These are phyloP conservation scores for Daedaleopsis nitida DNA, from an alignment of 768 basidiomycete species.

Conservation along the genomic window DNA sequence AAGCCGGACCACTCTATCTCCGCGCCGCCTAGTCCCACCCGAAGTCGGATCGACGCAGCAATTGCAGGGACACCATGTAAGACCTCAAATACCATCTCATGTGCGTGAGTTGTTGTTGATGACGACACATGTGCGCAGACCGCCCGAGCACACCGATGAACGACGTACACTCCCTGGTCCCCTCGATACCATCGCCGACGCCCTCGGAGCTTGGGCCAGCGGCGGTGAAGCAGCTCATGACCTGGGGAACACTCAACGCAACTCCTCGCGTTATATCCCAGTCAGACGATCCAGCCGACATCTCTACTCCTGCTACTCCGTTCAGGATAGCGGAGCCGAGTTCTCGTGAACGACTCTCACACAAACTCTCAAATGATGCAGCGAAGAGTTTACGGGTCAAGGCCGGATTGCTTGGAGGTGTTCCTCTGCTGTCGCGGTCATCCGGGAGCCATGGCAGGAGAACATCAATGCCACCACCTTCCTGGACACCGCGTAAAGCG, in stretches of 20 bases:
- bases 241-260: constrained; percentile 91
- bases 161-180: constrained; percentile 73
- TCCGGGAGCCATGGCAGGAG: constrained; percentile 42
- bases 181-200: constrained; percentile 85
- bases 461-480: constrained; percentile 77
- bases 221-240: constrained; percentile 93
- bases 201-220: constrained; percentile 77
- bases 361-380: constrained; percentile 80
- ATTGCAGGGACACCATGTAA: constrained; percentile 90
- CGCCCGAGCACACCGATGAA: constrained; percentile 57
- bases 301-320: constrained; percentile 51
- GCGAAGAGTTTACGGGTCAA: constrained; percentile 79
- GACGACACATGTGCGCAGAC: constrained; percentile 45
- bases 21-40: constrained; percentile 84
- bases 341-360: constrained; percentile 79
- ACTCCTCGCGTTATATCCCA: constrained; percentile 87
- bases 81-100: constrained; percentile 29
- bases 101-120: constrained; percentile 7
- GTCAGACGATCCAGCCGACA: constrained; percentile 50
- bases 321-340: constrained; percentile 81
- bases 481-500: constrained; percentile 74
- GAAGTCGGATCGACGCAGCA: constrained; percentile 89
- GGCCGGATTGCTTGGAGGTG: constrained; percentile 61
- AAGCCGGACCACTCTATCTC: constrained; percentile 45
- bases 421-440: constrained; percentile 36